phyloP scores from a whole-genome alignment of 1,284 basidiomycete genomes.

The Porphyrellus sp. region DNA sequence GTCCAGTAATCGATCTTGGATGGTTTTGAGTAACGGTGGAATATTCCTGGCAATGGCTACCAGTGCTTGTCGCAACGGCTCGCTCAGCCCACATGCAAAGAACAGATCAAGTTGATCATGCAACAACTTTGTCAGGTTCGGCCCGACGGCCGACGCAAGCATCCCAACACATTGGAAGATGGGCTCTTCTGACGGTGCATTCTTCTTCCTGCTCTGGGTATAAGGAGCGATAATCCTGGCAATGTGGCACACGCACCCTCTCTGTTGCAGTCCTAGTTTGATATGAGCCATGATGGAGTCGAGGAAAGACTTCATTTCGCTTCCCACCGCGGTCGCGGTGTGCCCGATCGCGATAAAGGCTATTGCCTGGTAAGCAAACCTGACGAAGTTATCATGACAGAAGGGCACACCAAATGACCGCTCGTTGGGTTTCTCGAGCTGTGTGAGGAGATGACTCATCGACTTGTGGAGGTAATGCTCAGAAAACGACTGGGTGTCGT shows the following conservation, averaged over 20 bases:
- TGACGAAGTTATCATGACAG: not conserved
- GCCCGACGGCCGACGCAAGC: conserved; percentile 93
- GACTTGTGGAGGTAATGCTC: conserved; percentile 87
- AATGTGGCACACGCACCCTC: conserved; percentile 58
- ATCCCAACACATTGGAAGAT: conserved; percentile 98
- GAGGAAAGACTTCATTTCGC: conserved; percentile 94
- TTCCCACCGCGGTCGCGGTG: conserved; percentile 87
- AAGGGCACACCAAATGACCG: conserved; percentile 71
- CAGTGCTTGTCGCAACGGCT: conserved; percentile 84
- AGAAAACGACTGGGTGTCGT: conserved; percentile 89
- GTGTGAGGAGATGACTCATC: conserved; percentile 87
- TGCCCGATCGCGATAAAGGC: conserved; percentile 97
- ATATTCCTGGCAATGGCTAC: conserved; percentile 87
- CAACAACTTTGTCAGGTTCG: conserved; percentile 91
- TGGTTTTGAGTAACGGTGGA: conserved; percentile 86
- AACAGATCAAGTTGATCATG: conserved; percentile 97
- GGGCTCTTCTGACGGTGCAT: conserved; percentile 89
- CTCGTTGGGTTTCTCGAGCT: conserved; percentile 88
- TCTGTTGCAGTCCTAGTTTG: conserved; percentile 81
- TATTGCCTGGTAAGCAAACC: conserved; percentile 30
- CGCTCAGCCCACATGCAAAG: conserved; percentile 93
- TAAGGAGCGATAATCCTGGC: conserved; percentile 12
- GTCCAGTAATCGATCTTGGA: conserved; percentile 91
- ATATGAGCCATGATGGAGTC: conserved; percentile 91
- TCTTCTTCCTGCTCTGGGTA: conserved; percentile 72